Base-by-base conservation (phyloP, 257 asterid genomes). In the Orobanche coerulescens region DNA sequence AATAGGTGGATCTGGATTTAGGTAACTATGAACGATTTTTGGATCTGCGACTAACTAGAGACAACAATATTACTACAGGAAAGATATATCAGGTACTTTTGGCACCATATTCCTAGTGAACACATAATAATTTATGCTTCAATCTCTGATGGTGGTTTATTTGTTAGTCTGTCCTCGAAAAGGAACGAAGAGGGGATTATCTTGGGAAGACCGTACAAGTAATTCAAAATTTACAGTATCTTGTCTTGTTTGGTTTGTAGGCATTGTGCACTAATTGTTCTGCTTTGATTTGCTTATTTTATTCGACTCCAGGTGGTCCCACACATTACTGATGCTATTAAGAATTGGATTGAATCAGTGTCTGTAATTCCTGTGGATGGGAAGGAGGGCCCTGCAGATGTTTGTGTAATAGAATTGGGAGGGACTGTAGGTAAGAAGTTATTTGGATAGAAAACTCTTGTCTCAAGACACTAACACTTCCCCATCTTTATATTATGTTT, bases 151-250 rank as follows among this genome's bases (percentile, higher is more conserved):
- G 58, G 69, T 69, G 56, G 67, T 67, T 72, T 43, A 16, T 64
- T 67, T 76, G 51, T 26, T 64, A 93, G 99, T 93, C 99, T 73
- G 97, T 93, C 68, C 86, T 93, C 15, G 90, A 89, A 25, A 87
- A 84, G 86, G 99, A 93, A 66, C 75, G 99, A 53, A 82, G 56
- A 78, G 99, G 99, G 14, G 96, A 89, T 72, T 93, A 89, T 75
- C 99, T 93, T 67, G 99, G 99, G 72, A 89, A 81, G 82, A 93
- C 99, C 30, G 99, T 93, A 47, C 99, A 93, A 95, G 99, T 92
- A 58, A 72, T 77, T 58, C 58, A 57, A 55, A 28, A 37, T 30
- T 67, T 61, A 14, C 48, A 8, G 13, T 20, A 9, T 52, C 31
- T 59, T 57, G 24, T 40, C 57, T 61, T 19, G 36, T 60, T 65